phyloP scores from a whole-genome alignment of 176 grass and related monocot genomes.

The Musa itinerans region DNA sequence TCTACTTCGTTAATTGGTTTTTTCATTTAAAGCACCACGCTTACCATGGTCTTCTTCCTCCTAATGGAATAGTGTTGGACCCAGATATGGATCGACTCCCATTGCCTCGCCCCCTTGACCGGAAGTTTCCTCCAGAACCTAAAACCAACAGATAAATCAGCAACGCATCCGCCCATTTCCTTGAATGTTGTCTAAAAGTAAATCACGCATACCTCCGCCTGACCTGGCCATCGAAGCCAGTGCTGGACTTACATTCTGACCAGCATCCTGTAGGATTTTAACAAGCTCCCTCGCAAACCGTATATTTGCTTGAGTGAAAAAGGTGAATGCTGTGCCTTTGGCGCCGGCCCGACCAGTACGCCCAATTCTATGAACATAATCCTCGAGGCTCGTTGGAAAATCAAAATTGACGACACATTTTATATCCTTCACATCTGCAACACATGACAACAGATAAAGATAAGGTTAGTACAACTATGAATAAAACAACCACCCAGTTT shows the following conservation, averaged over 20 bases:
- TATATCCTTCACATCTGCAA: conserved; percentile 99
- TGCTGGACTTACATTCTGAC: conserved; percentile 66
- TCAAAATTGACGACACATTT: conserved; percentile 99
- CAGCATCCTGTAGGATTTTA: conserved; percentile 77
- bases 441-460: conserved; percentile 19
- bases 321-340: conserved; percentile 72
- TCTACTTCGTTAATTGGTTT: background rate
- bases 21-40: background rate
- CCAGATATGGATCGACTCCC: conserved; percentile 44
- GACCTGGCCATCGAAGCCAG: conserved; percentile 59
- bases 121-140: conserved; percentile 46
- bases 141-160: conserved; percentile 1
- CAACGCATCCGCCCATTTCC: background rate
- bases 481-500: background rate
- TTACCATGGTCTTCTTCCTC: conserved; percentile 43
- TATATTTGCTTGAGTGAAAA: conserved; percentile 68
- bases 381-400: conserved; percentile 85
- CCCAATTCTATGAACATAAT: conserved; percentile 98
- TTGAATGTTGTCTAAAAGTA: background rate
- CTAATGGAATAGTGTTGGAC: conserved; percentile 38
- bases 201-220: conserved; percentile 33
- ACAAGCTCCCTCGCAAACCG: conserved; percentile 76
- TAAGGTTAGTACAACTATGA: conserved; percentile 15
- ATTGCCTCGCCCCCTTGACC: conserved; percentile 48
- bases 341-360: conserved; percentile 91